A percentile compares a stretch with the other conserved stretches of the same genome.
phyloP scores from a whole-genome alignment of 345 rosid genomes.

The Gynandropsis gynandra region DNA sequence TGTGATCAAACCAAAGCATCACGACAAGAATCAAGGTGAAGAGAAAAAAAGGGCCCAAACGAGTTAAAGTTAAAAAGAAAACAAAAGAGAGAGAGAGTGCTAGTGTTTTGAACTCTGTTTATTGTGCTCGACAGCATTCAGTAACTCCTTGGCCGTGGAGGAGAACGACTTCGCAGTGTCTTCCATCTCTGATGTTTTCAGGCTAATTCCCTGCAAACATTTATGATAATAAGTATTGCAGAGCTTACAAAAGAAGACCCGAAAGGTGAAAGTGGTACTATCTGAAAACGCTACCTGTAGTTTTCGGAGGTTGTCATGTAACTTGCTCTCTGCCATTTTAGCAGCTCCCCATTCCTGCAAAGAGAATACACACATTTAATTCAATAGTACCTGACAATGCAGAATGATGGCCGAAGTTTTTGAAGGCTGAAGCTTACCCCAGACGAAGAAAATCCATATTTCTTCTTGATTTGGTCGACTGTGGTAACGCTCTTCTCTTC shows the following conservation, averaged over 20 bases:
- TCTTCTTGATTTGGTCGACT: slow-evolving; percentile 83
- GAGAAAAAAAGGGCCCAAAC: too few relatives aligned
- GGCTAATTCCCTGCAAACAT: slow-evolving; percentile 57
- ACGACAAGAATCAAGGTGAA: too few relatives aligned
- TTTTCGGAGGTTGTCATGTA: slow-evolving; percentile 61
- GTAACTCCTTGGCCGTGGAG: slow-evolving; percentile 66
- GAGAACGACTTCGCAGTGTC: slow-evolving; percentile 84
- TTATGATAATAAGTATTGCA: background rate
- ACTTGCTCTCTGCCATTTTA: slow-evolving; percentile 75
- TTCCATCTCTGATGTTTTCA: slow-evolving; percentile 70
- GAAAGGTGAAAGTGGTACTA: background rate
- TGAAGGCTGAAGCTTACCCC: slow-evolving; percentile 39
- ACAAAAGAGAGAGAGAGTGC: background rate
- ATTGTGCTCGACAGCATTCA: slow-evolving; percentile 57
- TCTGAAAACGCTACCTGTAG: slow-evolving; percentile 48
- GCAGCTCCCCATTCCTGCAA: slow-evolving; percentile 67
- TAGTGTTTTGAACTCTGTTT: slow-evolving; percentile 34
- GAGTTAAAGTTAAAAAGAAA: background rate
- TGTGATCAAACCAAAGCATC: background rate
- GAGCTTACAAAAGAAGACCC: background rate
- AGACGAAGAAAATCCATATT: slow-evolving; percentile 63
- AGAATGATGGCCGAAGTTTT: background rate
- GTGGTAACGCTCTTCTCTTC: slow-evolving; percentile 43
- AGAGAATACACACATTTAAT: background rate
- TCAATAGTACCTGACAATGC: too few relatives aligned